phyloP scores from a whole-genome alignment of 331 rosid species.

The Acacia concinna region DNA sequence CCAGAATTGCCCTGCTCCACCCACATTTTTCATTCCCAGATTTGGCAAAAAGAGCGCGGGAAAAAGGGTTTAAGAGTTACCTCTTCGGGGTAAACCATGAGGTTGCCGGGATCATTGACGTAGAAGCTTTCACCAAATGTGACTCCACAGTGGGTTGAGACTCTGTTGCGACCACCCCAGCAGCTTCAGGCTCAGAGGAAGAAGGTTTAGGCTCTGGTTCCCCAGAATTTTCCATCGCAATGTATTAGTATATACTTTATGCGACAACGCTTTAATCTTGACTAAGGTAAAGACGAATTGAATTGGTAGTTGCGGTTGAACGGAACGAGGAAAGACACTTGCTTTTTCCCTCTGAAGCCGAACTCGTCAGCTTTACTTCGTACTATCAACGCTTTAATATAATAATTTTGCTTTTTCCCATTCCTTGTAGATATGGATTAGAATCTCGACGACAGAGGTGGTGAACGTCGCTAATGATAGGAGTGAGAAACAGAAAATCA shows the following conservation, averaged over 20 bases:
- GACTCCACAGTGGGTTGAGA: slow-evolving; percentile 29
- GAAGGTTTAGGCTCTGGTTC: neutral
- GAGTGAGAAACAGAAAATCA: neutral
- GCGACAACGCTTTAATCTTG: neutral
- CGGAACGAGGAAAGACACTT: neutral
- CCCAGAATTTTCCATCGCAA: slow-evolving; percentile 26
- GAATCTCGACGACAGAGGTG: neutral
- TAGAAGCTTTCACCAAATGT: slow-evolving; percentile 24
- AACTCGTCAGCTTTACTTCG: slow-evolving; percentile 3
- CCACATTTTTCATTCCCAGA: slow-evolving; percentile 8
- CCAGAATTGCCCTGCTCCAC: slow-evolving; percentile 13
- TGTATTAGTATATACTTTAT: neutral
- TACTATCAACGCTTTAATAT: neutral
- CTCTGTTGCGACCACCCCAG: slow-evolving; percentile 22
- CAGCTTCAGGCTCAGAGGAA: neutral
- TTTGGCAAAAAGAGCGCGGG: neutral
- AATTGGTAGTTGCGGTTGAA: slow-evolving; percentile 14
- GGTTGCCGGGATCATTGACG: slow-evolving; percentile 43
- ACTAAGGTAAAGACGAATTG: neutral
- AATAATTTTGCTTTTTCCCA: neutral
- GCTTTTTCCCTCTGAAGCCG: neutral
- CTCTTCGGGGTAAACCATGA: slow-evolving; percentile 79
- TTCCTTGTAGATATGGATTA: neutral
- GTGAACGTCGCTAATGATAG: neutral
- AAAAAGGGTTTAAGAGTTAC: slow-evolving; percentile 25